Base-by-base conservation (phyloP, 495 filamentous ascomycete genomes). In the Penicillium daleae region DNA sequence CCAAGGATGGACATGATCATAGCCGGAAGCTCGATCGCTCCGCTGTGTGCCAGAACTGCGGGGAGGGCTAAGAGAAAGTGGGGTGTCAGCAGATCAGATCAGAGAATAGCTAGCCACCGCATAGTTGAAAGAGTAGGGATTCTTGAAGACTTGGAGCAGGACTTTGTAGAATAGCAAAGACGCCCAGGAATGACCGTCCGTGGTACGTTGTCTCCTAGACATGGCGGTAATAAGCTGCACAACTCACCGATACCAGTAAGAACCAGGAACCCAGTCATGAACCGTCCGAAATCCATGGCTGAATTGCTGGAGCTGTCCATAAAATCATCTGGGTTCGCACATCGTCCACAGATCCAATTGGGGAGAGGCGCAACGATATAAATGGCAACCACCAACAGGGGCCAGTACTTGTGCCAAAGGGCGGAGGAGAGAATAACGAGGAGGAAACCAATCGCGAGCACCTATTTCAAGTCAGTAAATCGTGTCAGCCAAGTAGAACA, bases 381-480 rank as follows among this genome's bases (percentile, higher is more conserved):
- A 62, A 95, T 98, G 66, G 88, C 96, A 55, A 98, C 95, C 59
- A 98, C 95, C 48, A 97, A 84, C 63, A 99, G 83, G 29, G 95
- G 91, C 69, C 93, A 91, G 86, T 96, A 99, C 73, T 92, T 90
- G 61, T 92, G 82, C 83, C 88, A 98, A 56, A 99, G 89, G 32
- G 96, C 95, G 71, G 92, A 95, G 62, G 93, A 97, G 71, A 99
- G 91, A 79, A 99, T 99, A 48, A 98, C 94, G 63, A 99, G 93
- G 71, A 99, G 92, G 85, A 99, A 99, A 70, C 95, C 95, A 74
- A 99, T 95, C 62, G 96, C 96, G 59, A 99, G 92, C 71, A 99
- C 85, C 90, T 93, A 56, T 54, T 8, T 40, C 29, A 46, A n/a
- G 52, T 75, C 55, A 74, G 69, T 21, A 26, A 60, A 33, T 15